These are phyloP conservation scores for Austroboletus novae-zelandiae DNA, from an alignment of 1,284 basidiomycete genomes.

Conservation along the genomic window DNA sequence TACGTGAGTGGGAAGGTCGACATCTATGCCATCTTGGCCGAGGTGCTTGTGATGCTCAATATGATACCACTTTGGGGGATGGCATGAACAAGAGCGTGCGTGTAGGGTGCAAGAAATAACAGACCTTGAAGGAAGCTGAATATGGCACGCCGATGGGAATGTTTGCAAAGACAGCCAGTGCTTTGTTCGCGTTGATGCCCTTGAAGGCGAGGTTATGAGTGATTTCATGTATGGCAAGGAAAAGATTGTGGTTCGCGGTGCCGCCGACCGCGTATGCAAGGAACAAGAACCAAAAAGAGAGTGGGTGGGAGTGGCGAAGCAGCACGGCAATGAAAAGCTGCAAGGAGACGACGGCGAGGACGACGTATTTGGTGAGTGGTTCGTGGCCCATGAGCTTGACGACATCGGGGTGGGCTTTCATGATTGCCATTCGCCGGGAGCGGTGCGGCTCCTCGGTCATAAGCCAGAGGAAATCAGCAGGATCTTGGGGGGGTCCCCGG, in stretches of 20 bases:
- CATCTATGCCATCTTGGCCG: constrained; percentile 96
- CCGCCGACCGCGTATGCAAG: constrained; percentile 88
- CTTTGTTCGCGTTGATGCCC: constrained; percentile 80
- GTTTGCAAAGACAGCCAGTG: constrained; percentile 89
- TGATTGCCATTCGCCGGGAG: constrained; percentile 81
- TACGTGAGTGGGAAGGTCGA: constrained; percentile 85
- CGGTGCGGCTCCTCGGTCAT: constrained; percentile 98
- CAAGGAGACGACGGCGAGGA: constrained; percentile 72
- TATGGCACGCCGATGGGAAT: constrained; percentile 94
- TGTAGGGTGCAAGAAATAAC: constrained; percentile 6
- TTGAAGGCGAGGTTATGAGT: constrained; percentile 97
- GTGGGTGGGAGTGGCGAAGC: constrained; percentile 64
- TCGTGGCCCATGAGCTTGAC: constrained; percentile 95
- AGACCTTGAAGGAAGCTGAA: constrained; percentile 92
- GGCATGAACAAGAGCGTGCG: constrained; percentile 1
- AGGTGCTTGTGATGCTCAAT: constrained; percentile 93
- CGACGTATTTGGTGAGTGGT: constrained; percentile 86
- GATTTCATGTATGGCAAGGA: constrained; percentile 97
- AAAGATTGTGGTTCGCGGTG: constrained; percentile 96
- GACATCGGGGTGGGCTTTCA: constrained; percentile 94
- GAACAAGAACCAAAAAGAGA: constrained; percentile 73
- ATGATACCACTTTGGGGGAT: constrained; percentile 69
- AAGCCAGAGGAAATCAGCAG: constrained; percentile 87
- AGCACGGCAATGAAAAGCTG: constrained; percentile 70
- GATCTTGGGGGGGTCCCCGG: constrained; percentile 60